A percentile compares a stretch with the other conserved stretches of the same genome.
phyloP scores from a whole-genome alignment of 352 stramenopile genomes.

The Pythium guiyangense region DNA sequence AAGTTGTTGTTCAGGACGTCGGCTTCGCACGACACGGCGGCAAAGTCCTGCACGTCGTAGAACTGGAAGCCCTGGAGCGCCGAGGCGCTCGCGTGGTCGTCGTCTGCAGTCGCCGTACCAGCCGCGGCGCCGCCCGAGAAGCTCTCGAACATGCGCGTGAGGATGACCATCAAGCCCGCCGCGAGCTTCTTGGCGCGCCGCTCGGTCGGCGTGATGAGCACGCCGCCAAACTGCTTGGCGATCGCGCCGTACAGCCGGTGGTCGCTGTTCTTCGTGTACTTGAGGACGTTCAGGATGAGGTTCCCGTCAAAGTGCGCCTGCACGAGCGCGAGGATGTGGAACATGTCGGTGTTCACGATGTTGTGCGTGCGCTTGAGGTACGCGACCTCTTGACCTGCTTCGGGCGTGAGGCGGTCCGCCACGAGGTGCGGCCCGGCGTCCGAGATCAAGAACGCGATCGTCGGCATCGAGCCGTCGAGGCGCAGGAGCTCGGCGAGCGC shows the following conservation, averaged over 20 bases:
- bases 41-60: constrained; percentile 40
- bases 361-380: too few species aligned
- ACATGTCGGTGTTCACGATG: too few species aligned
- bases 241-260: constrained; percentile 52
- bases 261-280: constrained; percentile 50
- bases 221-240: constrained; percentile 52
- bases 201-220: constrained; percentile 49
- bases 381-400: too few species aligned
- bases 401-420: too few species aligned
- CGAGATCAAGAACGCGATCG: too few species aligned
- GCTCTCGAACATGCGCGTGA: constrained; percentile 47
- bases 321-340: too few species aligned
- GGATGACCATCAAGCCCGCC: constrained; percentile 43
- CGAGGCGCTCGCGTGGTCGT: background rate
- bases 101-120: constrained; percentile 1
- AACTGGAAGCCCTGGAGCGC: constrained; percentile 46
- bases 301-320: constrained; percentile 47
- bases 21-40: constrained; percentile 22
- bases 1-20: constrained; percentile 25
- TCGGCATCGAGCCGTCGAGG: too few species aligned
- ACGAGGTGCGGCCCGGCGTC: too few species aligned
- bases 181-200: constrained; percentile 31
- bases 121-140: constrained; percentile 1
- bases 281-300: constrained; percentile 60
- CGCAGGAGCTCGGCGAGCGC: too few species aligned